Evolutionary conservation across 306 rosid genomes (phyloP).

Genomic region (Rosa chinensis): DNA sequence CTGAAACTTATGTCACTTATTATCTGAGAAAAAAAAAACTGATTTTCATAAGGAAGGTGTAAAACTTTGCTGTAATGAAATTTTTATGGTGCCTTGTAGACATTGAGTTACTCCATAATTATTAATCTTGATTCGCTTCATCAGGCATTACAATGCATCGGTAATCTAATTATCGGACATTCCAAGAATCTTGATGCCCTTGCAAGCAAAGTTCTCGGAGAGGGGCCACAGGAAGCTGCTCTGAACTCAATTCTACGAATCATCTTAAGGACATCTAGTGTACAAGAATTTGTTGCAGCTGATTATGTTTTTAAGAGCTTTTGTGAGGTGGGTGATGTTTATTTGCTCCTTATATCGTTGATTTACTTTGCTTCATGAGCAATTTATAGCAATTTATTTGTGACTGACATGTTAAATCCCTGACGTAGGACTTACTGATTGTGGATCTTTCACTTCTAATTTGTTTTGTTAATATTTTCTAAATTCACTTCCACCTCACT

Average conservation of each 20-base stretch:
- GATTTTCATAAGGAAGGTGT: neutral
- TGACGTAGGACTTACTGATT: slow-evolving; percentile 17
- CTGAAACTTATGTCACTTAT: neutral
- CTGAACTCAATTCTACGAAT: slow-evolving; percentile 80
- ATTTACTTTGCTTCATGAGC: neutral
- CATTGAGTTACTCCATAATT: slow-evolving; percentile 3
- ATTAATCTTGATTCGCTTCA: slow-evolving; percentile 21
- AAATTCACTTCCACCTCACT: slow-evolving; percentile 17
- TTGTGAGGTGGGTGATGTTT: slow-evolving; percentile 72
- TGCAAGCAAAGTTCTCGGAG: slow-evolving; percentile 83
- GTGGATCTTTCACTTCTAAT: slow-evolving; percentile 8
- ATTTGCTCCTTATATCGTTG: neutral
- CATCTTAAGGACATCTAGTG: slow-evolving; percentile 79
- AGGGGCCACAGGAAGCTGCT: slow-evolving; percentile 85
- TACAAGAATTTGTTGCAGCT: slow-evolving; percentile 83
- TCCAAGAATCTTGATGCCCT: slow-evolving; percentile 69
- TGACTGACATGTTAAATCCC: neutral
- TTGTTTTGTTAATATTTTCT: neutral
- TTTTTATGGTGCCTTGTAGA: slow-evolving; percentile 1
- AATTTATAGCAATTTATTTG: neutral
- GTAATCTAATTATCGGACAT: slow-evolving; percentile 80
- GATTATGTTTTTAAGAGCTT: slow-evolving; percentile 82
- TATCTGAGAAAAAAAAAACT: neutral
- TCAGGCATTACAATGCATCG: slow-evolving; percentile 79
- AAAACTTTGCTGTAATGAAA: neutral